Evolutionary conservation across 768 basidiomycete genomes (phyloP).

Genomic region (Thelephora ganbajun): DNA sequence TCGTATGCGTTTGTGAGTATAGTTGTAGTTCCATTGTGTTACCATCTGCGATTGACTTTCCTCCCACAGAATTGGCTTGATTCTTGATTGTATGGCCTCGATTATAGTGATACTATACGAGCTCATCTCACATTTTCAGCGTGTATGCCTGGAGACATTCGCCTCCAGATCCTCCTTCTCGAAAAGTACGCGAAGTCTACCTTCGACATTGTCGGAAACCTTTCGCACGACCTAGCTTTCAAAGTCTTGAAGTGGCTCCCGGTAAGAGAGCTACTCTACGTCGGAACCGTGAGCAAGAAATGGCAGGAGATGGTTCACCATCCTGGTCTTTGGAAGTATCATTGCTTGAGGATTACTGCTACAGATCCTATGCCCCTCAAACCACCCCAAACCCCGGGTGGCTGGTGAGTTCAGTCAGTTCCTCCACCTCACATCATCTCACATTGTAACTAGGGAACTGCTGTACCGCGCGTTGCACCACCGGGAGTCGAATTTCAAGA

Average conservation of each 20-base stretch:
- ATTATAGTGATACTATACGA: constrained; percentile 3
- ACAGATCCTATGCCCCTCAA: constrained; percentile 57
- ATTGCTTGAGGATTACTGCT: constrained; percentile 59
- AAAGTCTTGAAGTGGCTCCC: constrained; percentile 45
- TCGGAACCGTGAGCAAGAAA: constrained; percentile 39
- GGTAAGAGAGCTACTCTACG: constrained; percentile 46
- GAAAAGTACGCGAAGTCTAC: constrained; percentile 76
- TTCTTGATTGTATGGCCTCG: constrained; percentile 39
- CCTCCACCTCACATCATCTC: neutral
- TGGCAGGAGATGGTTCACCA: constrained; percentile 35
- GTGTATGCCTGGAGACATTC: constrained; percentile 74
- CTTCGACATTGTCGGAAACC: constrained; percentile 66
- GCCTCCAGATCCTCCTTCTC: constrained; percentile 68
- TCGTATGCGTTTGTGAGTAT: constrained; percentile 58
- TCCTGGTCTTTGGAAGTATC: constrained; percentile 64
- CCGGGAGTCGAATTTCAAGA: constrained; percentile 72
- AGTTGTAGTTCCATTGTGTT: constrained; percentile 4
- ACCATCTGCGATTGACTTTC: constrained; percentile 7
- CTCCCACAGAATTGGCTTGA: constrained; percentile 36
- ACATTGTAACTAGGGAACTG: constrained; percentile 29
- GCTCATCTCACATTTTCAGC: constrained; percentile 24
- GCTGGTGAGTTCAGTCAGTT: constrained; percentile 41
- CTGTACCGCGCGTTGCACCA: constrained; percentile 73
- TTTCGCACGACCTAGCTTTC: constrained; percentile 52
- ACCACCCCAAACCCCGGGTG: constrained; percentile 47